These are phyloP conservation scores for Dicorynia guianensis DNA, from an alignment of 306 rosid genomes.

Conservation along the genomic window DNA sequence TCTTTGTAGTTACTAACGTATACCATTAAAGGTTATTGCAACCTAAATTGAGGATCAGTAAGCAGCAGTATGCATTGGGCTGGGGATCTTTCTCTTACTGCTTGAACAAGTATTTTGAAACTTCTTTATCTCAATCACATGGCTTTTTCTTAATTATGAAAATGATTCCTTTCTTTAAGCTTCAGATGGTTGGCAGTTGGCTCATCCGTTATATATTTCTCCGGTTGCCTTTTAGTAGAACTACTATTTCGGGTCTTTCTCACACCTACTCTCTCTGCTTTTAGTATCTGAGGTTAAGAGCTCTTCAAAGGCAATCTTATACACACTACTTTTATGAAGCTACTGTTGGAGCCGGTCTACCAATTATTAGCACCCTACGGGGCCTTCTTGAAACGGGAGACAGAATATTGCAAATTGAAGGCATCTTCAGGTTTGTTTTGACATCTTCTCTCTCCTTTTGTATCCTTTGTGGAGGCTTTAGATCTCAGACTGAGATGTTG, in stretches of 20 bases:
- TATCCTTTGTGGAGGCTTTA: conserved; percentile 41
- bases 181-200: conserved; percentile 5
- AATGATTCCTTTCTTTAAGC: conserved; percentile 17
- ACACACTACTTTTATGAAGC: conserved; percentile 99
- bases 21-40: neutral
- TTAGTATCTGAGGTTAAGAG: conserved; percentile 90
- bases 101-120: neutral
- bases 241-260: conserved; percentile 18
- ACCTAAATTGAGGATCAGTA: conserved; percentile 15
- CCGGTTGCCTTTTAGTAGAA: conserved; percentile 18
- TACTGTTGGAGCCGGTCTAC: conserved; percentile 99
- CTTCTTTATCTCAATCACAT: neutral
- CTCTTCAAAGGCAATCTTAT: conserved; percentile 97
- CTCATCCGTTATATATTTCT: conserved; percentile 15
- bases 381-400: conserved; percentile 99
- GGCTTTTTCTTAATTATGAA: neutral
- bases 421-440: conserved; percentile 82
- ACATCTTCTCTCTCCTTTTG: conserved; percentile 6
- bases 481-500: neutral
- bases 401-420: conserved; percentile 93
- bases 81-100: conserved; percentile 16
- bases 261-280: conserved; percentile 33
- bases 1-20: neutral
- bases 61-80: conserved; percentile 10
- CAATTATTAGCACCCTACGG: conserved; percentile 87